Evolutionary conservation across 805 yeast species (phyloP).

Genomic region (Ogataea saltuana): DNA sequence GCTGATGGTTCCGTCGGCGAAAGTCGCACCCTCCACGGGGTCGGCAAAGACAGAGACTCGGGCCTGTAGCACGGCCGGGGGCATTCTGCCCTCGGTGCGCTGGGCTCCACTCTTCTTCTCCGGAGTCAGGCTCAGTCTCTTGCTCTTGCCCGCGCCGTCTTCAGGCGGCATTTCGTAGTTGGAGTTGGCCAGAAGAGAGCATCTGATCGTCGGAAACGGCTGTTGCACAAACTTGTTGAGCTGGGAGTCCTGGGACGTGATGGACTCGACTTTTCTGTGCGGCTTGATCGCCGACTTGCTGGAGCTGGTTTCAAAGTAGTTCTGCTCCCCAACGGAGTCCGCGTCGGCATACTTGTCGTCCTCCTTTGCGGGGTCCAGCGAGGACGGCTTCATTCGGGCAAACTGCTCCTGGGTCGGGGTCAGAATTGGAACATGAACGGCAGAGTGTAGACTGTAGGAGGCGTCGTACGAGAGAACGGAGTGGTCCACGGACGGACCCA

Average conservation of each 20-base stretch:
- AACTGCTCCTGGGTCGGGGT: conserved; percentile 27
- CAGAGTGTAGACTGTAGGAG: conserved; percentile 35
- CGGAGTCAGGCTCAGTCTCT: conserved; percentile 29
- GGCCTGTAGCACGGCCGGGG: conserved; percentile 5
- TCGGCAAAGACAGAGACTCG: conserved; percentile 31
- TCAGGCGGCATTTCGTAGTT: conserved; percentile 31
- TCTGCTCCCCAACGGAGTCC: conserved; percentile 18
- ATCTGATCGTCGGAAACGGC: conserved; percentile 26
- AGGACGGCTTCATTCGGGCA: conserved; percentile 5
- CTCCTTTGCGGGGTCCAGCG: conserved; percentile 2
- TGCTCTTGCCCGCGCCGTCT: conserved; percentile 17
- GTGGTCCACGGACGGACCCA: conserved; percentile 29
- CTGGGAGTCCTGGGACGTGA: conserved; percentile 27
- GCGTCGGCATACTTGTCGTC: conserved; percentile 35
- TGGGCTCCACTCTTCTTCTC: conserved; percentile 21
- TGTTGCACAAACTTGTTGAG: conserved; percentile 21
- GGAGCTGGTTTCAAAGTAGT: conserved; percentile 13
- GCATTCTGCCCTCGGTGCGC: not conserved
- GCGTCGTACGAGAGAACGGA: conserved; percentile 29
- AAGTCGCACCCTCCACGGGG: conserved; percentile 24
- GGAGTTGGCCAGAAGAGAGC: conserved; percentile 31
- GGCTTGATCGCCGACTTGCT: conserved; percentile 23
- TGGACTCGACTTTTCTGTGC: conserved; percentile 32
- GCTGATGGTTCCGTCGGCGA: conserved; percentile 6
- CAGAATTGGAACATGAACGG: conserved; percentile 31